phyloP scores from a whole-genome alignment of 2,329 filamentous ascomycete genomes.

The Nectriaceae sp. region DNA sequence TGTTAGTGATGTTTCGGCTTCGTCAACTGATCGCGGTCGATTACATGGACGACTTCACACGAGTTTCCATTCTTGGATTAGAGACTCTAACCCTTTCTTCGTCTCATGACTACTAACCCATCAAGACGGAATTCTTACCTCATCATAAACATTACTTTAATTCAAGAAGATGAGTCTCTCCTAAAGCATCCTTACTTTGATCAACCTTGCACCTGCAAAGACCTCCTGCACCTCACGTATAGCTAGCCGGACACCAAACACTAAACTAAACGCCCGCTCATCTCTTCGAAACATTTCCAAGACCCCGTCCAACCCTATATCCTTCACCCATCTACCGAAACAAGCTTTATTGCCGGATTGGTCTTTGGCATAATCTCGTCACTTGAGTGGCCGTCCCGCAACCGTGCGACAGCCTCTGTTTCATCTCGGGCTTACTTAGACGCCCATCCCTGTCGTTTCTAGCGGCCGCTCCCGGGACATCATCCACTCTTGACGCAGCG shows the following conservation, averaged over 20 bases:
- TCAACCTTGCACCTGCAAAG: not conserved
- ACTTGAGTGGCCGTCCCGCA: conserved; percentile 2
- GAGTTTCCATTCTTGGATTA: too few species aligned
- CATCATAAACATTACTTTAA: too few species aligned
- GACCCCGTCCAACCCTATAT: too few species aligned
- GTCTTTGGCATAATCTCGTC: not conserved
- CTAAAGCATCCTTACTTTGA: not conserved
- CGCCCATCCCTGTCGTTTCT: conserved; percentile 5
- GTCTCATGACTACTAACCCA: too few species aligned
- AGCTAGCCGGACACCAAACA: not conserved
- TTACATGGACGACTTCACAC: too few species aligned
- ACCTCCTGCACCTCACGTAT: conserved; percentile 6
- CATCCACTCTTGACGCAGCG: conserved; percentile 3
- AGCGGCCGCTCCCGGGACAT: conserved; percentile 21
- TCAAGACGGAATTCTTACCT: too few species aligned
- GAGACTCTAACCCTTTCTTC: too few species aligned
- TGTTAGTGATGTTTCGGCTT: too few species aligned
- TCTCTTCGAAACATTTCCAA: conserved; percentile 16
- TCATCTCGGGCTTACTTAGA: conserved; percentile 13
- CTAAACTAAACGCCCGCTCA: conserved; percentile 2
- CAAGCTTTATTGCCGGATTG: too few species aligned
- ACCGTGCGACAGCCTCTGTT: conserved; percentile 14
- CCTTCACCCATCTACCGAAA: too few species aligned
- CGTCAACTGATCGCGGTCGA: too few species aligned
- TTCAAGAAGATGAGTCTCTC: not conserved